These are phyloP conservation scores for Metarhizium brunneum DNA, from an alignment of 2,329 filamentous ascomycete species.

Conservation along the genomic window DNA sequence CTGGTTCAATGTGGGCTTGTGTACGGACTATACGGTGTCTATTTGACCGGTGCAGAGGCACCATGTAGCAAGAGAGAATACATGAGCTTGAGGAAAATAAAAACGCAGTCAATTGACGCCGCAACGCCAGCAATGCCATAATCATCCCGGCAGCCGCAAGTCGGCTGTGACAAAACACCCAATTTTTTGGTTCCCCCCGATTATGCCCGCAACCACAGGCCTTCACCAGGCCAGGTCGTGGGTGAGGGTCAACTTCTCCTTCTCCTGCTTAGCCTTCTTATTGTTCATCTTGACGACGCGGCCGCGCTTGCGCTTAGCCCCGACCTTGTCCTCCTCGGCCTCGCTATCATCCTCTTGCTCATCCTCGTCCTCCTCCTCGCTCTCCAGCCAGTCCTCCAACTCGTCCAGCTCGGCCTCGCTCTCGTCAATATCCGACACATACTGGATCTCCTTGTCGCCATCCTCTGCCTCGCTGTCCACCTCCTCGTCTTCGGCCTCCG, in stretches of 20 bases:
- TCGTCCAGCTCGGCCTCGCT: conserved; percentile 71
- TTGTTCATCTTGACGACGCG: conserved; percentile 36
- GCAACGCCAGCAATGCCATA: neutral
- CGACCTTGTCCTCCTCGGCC: conserved; percentile 46
- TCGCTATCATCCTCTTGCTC: conserved; percentile 49
- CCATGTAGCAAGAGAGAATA: neutral
- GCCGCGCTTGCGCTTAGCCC: conserved; percentile 46
- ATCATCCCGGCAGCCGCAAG: too few relatives aligned
- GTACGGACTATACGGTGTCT: too few relatives aligned
- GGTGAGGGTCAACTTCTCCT: conserved; percentile 37
- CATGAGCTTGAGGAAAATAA: neutral
- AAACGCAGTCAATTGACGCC: neutral
- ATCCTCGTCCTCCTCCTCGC: conserved; percentile 50
- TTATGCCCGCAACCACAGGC: neutral
- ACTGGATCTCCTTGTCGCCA: conserved; percentile 76
- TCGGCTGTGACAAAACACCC: too few relatives aligned
- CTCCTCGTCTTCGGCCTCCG: conserved; percentile 66
- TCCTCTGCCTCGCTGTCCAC: conserved; percentile 60
- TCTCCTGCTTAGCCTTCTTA: conserved; percentile 48
- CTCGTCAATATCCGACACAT: conserved; percentile 84
- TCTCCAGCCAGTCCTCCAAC: conserved; percentile 88
- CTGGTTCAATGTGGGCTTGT: too few relatives aligned
- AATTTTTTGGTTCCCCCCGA: too few relatives aligned
- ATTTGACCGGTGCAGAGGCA: too few relatives aligned
- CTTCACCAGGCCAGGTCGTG: conserved; percentile 33